These are phyloP conservation scores for Corynascus novoguineensis DNA, from an alignment of 495 filamentous ascomycete species.

Conservation along the genomic window DNA sequence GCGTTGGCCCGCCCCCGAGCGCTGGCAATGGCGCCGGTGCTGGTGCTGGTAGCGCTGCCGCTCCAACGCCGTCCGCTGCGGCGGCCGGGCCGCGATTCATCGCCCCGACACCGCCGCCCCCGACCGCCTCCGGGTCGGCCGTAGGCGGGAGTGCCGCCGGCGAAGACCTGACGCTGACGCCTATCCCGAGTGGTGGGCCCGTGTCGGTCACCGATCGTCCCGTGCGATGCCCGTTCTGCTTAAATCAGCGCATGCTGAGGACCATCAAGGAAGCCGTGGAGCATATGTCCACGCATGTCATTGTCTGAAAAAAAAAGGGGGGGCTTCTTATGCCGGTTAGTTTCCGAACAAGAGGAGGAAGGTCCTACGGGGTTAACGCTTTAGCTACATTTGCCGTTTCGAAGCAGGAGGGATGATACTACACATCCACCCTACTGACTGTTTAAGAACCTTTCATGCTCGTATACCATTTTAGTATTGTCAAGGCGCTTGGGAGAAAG, in stretches of 20 bases:
- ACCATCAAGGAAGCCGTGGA: conserved; percentile 55
- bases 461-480: not conserved
- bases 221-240: conserved; percentile 51
- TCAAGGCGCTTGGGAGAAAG: not conserved
- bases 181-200: conserved; percentile 41
- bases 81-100: conserved; percentile 17
- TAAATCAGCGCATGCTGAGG: conserved; percentile 52
- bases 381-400: too few species aligned
- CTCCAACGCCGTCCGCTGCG: too few species aligned
- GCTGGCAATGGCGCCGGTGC: not conserved
- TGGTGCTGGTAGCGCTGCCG: not conserved
- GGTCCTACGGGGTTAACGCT: too few species aligned
- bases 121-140: conserved; percentile 3
- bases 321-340: too few species aligned
- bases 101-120: conserved; percentile 18
- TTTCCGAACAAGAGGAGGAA: too few species aligned
- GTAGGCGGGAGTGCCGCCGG: conserved; percentile 14
- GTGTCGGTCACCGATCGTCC: conserved; percentile 43
- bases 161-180: conserved; percentile 45
- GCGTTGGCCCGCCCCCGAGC: conserved; percentile 11
- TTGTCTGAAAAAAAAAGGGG: conserved; percentile 32
- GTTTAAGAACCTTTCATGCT: not conserved
- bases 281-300: conserved; percentile 54
- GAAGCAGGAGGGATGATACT: too few species aligned
- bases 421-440: too few species aligned